Evolutionary conservation across 176 grass and related monocot genomes (phyloP).

Genomic region (Poa annua): DNA sequence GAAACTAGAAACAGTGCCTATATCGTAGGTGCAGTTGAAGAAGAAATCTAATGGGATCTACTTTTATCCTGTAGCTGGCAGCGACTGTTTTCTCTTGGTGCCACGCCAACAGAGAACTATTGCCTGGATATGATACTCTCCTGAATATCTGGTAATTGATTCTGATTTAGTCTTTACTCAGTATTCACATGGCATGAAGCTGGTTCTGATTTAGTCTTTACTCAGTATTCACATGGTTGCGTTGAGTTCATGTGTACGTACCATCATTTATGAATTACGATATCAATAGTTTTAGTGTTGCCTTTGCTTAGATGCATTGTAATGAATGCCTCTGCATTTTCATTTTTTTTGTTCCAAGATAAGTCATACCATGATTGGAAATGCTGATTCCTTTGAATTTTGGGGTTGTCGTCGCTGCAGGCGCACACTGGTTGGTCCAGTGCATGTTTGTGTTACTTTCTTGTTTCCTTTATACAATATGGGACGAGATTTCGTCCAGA

Average conservation of each 20-base stretch:
- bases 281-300: constrained; percentile 10
- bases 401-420: neutral
- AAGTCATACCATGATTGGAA: neutral
- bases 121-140: constrained; percentile 81
- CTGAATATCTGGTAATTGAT: constrained; percentile 79
- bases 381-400: neutral
- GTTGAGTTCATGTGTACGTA: neutral
- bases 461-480: neutral
- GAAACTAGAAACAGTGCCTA: neutral
- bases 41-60: constrained; percentile 33
- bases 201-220: neutral
- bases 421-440: neutral
- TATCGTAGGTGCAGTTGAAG: neutral
- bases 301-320: neutral
- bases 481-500: neutral
- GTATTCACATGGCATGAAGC: constrained; percentile 23
- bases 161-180: constrained; percentile 19
- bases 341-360: constrained; percentile 14
- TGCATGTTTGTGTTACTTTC: neutral
- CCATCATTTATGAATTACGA: constrained; percentile 36
- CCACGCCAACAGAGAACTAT: constrained; percentile 57
- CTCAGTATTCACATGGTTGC: neutral
- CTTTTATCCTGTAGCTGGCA: constrained; percentile 65
- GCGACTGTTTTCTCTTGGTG: constrained; percentile 79
- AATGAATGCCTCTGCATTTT: neutral